phyloP scores from a whole-genome alignment of 2,329 filamentous ascomycete species.

The Botryotinia globosa region DNA sequence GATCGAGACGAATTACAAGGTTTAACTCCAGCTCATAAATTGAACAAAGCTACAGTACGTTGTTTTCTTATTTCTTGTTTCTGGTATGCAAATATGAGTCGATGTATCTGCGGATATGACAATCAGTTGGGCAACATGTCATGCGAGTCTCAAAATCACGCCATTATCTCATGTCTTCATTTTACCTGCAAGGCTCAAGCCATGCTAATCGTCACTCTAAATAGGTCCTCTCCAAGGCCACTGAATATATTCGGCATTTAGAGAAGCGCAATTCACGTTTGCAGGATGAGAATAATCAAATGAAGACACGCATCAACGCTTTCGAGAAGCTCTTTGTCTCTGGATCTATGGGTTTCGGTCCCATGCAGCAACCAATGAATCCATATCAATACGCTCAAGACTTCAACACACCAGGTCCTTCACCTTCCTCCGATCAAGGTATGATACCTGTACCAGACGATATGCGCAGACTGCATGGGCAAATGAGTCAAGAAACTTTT shows the following conservation, averaged over 20 bases:
- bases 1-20: slow-evolving; percentile 81
- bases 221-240: slow-evolving; percentile 79
- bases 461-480: slow-evolving; percentile 46
- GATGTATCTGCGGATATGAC: slow-evolving; percentile 7
- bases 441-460: slow-evolving; percentile 66
- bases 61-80: not conserved
- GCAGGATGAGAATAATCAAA: slow-evolving; percentile 73
- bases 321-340: slow-evolving; percentile 78
- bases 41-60: slow-evolving; percentile 89
- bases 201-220: slow-evolving; percentile 18
- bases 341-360: slow-evolving; percentile 61
- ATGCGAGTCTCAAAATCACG: slow-evolving; percentile 21
- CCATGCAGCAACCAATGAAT: slow-evolving; percentile 49
- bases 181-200: not conserved
- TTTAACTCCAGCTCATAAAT: slow-evolving; percentile 81
- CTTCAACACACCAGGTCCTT: slow-evolving; percentile 34
- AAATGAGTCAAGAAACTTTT: slow-evolving; percentile 37
- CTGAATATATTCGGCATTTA: slow-evolving; percentile 90
- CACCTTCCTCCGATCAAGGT: slow-evolving; percentile 45
- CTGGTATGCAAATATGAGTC: not conserved
- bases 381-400: slow-evolving; percentile 36
- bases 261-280: slow-evolving; percentile 86
- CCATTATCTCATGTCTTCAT: not conserved
- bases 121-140: slow-evolving; percentile 10
- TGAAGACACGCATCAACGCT: slow-evolving; percentile 74